phyloP scores from a whole-genome alignment of 306 rosid genomes.

The Boehmeria nivea region DNA sequence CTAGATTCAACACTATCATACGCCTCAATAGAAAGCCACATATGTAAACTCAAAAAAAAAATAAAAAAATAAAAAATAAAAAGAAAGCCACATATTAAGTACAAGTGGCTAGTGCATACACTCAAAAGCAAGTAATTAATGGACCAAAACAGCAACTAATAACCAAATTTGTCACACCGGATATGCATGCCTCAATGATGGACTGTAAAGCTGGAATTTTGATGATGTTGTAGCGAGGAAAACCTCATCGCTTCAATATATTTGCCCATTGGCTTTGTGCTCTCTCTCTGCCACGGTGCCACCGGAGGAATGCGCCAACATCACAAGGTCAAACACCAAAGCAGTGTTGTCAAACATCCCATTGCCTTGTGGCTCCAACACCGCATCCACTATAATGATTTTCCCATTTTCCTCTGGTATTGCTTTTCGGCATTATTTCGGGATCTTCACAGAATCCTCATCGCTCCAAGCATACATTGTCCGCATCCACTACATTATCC shows the following conservation, averaged over 20 bases:
- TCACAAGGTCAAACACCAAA: constrained; percentile 17
- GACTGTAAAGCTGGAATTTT: constrained; percentile 18
- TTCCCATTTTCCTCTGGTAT: constrained; percentile 21
- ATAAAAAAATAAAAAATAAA: too few relatives aligned
- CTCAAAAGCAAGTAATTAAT: too few relatives aligned
- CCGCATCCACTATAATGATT: constrained; percentile 20
- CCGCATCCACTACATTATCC: constrained; percentile 68
- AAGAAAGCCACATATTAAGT: too few relatives aligned
- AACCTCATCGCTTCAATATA: constrained; percentile 23
- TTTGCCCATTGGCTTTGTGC: constrained; percentile 24
- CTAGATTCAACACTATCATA: too few relatives aligned
- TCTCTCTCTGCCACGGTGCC: constrained; percentile 34
- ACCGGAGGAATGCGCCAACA: constrained; percentile 19
- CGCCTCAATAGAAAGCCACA: too few relatives aligned
- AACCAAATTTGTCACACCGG: constrained; percentile 9
- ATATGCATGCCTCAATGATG: constrained; percentile 26
- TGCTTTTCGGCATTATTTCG: constrained; percentile 24
- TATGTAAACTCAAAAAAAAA: too few relatives aligned
- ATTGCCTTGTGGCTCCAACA: constrained; percentile 21
- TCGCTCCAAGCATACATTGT: constrained; percentile 68
- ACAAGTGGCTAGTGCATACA: too few relatives aligned
- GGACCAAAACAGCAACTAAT: too few relatives aligned
- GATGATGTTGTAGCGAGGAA: constrained; percentile 21
- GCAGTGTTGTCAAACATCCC: constrained; percentile 12
- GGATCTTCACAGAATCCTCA: constrained; percentile 21